Percentiles rank a stretch among this genome's conserved stretches.
These are phyloP conservation scores for Scedosporium boydii DNA, from an alignment of 2,329 filamentous ascomycete species.

Conservation along the genomic window DNA sequence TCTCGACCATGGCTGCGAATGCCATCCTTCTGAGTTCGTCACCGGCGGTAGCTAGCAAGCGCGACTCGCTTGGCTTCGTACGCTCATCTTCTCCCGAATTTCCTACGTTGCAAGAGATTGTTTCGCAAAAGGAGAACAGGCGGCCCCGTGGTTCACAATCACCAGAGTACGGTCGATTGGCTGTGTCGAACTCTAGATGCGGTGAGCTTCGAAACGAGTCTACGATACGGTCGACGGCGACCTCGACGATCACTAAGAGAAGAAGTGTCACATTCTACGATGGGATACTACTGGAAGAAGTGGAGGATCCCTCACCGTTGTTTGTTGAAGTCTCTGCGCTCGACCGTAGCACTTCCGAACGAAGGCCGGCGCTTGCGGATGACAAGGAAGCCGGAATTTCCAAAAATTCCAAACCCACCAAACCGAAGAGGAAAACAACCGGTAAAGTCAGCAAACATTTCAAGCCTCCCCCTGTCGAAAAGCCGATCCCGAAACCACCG, in stretches of 20 bases:
- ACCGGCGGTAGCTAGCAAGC: background rate
- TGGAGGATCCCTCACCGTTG: background rate
- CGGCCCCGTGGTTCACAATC: background rate
- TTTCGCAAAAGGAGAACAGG: background rate
- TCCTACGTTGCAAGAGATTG: constrained; percentile 3
- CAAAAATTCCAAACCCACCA: constrained; percentile 15
- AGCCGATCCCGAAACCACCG: background rate
- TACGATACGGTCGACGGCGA: background rate
- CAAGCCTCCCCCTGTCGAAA: background rate
- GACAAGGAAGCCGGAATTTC: constrained; percentile 12
- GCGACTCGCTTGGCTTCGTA: background rate
- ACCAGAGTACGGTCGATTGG: background rate
- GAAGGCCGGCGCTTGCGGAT: constrained; percentile 2
- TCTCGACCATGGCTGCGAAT: background rate
- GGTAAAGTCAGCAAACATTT: constrained; percentile 1
- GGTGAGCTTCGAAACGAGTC: background rate
- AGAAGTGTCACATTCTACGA: background rate
- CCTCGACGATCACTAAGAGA: background rate
- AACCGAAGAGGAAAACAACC: constrained; percentile 8
- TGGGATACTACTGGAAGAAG: background rate
- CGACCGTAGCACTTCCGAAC: background rate
- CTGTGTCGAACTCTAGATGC: background rate
- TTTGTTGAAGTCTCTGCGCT: background rate
- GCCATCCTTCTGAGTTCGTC: constrained; percentile 4
- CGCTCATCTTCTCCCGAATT: constrained; percentile 7